Evolutionary conservation across 2,329 filamentous ascomycete genomes (phyloP).

Genomic region (Fusarium xyrophilum): DNA sequence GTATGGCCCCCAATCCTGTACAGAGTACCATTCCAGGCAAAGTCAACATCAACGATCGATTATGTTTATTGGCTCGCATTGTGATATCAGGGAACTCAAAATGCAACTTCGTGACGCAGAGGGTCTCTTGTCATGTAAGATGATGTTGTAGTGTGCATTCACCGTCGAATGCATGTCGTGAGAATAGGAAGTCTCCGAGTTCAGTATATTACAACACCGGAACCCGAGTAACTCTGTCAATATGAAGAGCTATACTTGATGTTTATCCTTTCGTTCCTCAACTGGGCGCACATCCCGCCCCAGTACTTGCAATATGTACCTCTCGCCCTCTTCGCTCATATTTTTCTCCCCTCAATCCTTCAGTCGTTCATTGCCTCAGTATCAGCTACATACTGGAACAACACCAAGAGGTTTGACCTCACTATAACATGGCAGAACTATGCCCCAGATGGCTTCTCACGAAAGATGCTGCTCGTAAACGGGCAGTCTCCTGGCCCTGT

Average conservation of each 20-base stretch:
- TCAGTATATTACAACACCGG: background rate
- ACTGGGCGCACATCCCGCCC: background rate
- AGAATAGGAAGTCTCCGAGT: background rate
- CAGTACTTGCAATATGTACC: constrained; percentile 14
- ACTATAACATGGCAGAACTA: constrained; percentile 48
- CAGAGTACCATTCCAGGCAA: background rate
- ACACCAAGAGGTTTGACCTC: constrained; percentile 40
- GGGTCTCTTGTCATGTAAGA: background rate
- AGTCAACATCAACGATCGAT: background rate
- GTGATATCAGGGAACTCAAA: background rate
- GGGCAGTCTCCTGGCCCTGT: constrained; percentile 67
- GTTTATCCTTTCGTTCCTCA: background rate
- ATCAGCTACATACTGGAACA: constrained; percentile 10
- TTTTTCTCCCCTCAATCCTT: constrained; percentile 20
- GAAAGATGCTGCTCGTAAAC: constrained; percentile 61
- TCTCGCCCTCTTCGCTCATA: background rate
- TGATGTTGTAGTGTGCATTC: background rate
- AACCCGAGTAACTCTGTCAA: background rate
- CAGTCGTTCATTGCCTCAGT: constrained; percentile 1
- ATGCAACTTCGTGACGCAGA: background rate
- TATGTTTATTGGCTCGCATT: background rate
- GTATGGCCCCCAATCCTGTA: background rate
- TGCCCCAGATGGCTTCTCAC: constrained; percentile 54
- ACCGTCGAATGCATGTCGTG: background rate
- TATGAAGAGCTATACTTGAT: no score